Percentiles rank a stretch among this genome's conserved stretches.
Conservation (phyloP, 495 filamentous ascomycete genomes). For the Penicillium lagena region DNA sequence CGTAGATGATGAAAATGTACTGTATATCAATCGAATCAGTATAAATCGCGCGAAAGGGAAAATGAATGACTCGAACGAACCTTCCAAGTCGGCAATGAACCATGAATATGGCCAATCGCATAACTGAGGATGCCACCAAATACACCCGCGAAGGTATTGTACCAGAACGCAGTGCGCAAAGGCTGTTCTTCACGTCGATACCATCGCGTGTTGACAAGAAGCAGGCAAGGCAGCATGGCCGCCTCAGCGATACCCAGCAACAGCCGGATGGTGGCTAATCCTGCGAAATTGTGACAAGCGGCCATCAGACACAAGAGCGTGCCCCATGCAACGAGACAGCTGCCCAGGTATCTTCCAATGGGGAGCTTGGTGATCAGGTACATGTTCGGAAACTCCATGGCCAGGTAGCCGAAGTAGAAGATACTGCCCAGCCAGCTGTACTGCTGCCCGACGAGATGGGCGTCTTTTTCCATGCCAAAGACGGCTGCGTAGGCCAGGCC, state of each 20-base stretch:
- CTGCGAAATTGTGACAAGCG: conserved; percentile 28
- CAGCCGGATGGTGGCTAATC: conserved; percentile 35
- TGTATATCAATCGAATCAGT: conserved; percentile 8
- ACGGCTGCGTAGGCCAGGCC: too few relatives aligned
- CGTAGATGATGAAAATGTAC: conserved; percentile 21
- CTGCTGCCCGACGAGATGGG: conserved; percentile 31
- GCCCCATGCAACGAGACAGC: conserved; percentile 52
- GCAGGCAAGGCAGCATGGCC: conserved; percentile 38
- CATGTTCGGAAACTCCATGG: conserved; percentile 32
- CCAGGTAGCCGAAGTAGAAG: conserved; percentile 47
- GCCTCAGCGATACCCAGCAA: conserved; percentile 48
- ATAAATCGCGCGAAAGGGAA: conserved; percentile 48
- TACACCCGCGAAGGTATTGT: conserved; percentile 51
- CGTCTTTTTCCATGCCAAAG: too few relatives aligned
- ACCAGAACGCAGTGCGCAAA: conserved; percentile 53
- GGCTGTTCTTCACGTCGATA: conserved; percentile 40
- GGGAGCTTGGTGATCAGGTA: conserved; percentile 51
- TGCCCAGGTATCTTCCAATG: conserved; percentile 44
- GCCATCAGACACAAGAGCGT: conserved; percentile 44
- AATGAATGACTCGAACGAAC: too few relatives aligned
- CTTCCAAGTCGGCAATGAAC: conserved; percentile 20
- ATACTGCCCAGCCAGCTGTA: conserved; percentile 41
- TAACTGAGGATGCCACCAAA: conserved; percentile 52
- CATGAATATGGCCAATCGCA: conserved; percentile 46
- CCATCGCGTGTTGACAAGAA: conserved; percentile 50